Conservation (phyloP, 2,329 filamentous ascomycete genomes). For the Colletotrichum neosansevieriae region DNA sequence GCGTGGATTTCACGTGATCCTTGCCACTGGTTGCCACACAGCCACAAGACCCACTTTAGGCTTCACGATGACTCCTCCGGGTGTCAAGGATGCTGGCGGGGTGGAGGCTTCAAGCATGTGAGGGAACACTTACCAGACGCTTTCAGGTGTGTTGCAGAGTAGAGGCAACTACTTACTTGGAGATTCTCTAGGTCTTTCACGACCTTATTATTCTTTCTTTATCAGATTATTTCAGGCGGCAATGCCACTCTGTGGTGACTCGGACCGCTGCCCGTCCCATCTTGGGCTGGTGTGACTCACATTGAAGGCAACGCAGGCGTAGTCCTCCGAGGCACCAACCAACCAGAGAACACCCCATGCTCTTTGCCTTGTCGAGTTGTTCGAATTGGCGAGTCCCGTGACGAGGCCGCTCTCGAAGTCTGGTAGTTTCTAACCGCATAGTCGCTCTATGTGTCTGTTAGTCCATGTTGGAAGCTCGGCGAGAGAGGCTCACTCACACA, state of each 20-base stretch:
- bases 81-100: neutral
- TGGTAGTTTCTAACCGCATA: neutral
- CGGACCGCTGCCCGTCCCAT: neutral
- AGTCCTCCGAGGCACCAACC: slow-evolving; percentile 21
- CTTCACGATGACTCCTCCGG: slow-evolving; percentile 14
- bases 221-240: slow-evolving; percentile 26
- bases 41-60: slow-evolving; percentile 17
- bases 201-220: slow-evolving; percentile 8
- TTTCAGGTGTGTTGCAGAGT: slow-evolving; percentile 7
- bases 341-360: neutral
- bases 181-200: slow-evolving; percentile 1
- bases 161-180: neutral
- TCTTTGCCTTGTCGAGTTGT: neutral
- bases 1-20: slow-evolving; percentile 22
- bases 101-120: slow-evolving; percentile 21
- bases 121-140: slow-evolving; percentile 18
- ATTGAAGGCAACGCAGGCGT: neutral
- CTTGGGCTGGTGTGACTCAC: slow-evolving; percentile 30
- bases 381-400: neutral
- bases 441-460: slow-evolving; percentile 8
- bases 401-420: neutral
- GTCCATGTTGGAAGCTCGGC: neutral
- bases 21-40: slow-evolving; percentile 9
- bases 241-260: slow-evolving; percentile 19
- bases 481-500: slow-evolving; percentile 10